phyloP scores from a whole-genome alignment of 345 rosid species.

The Citrus australasica region DNA sequence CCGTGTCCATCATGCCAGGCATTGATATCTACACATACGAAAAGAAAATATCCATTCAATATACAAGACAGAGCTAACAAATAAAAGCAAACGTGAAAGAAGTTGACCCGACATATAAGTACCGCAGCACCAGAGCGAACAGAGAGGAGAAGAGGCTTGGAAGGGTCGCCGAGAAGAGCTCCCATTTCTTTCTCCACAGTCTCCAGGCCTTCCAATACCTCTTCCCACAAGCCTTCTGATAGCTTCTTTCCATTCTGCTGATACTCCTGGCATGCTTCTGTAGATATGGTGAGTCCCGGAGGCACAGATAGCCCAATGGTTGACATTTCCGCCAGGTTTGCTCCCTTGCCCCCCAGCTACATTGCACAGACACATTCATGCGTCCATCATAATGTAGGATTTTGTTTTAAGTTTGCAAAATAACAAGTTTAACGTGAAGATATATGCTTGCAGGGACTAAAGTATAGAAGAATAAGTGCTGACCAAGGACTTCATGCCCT shows the following conservation, averaged over 20 bases:
- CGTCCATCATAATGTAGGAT: neutral
- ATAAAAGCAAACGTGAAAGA: neutral
- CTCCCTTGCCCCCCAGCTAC: constrained; percentile 97
- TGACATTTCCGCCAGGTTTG: constrained; percentile 96
- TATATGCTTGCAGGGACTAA: too few species aligned
- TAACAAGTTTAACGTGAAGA: too few species aligned
- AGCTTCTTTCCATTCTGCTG: constrained; percentile 60
- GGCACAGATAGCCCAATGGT: constrained; percentile 95
- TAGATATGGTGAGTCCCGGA: constrained; percentile 89
- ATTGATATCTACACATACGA: constrained; percentile 59
- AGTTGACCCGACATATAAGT: constrained; percentile 18
- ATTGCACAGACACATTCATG: neutral
- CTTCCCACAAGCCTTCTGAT: constrained; percentile 76
- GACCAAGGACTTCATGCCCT: constrained; percentile 95
- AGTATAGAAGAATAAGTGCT: constrained; percentile 14
- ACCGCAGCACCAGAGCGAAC: constrained; percentile 99
- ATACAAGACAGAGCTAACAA: neutral
- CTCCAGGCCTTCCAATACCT: constrained; percentile 54
- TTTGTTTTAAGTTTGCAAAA: neutral
- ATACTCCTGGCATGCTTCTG: constrained; percentile 88
- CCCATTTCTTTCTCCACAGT: constrained; percentile 74
- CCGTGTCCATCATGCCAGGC: constrained; percentile 99
- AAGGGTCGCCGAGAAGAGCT: constrained; percentile 70
- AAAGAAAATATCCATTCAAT: neutral
- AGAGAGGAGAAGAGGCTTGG: constrained; percentile 87